These are phyloP conservation scores for Leucoagaricus sp. DNA, from an alignment of 1,284 basidiomycete species.

Conservation along the genomic window DNA sequence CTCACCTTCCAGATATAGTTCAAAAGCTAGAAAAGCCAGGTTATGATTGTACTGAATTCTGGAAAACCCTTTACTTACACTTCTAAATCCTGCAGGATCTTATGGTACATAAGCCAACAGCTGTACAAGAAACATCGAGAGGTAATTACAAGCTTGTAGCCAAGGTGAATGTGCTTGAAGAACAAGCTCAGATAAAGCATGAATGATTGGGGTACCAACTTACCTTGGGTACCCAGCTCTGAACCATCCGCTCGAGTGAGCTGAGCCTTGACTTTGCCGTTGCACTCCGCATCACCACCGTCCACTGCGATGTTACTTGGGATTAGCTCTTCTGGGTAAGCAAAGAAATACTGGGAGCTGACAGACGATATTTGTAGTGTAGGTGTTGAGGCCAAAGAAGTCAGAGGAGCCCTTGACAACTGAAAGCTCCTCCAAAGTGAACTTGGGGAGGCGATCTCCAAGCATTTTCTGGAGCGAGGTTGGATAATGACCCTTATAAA, in stretches of 20 bases:
- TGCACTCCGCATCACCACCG: conserved; percentile 65
- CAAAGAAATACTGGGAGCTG: conserved; percentile 21
- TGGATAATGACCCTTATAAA: conserved; percentile 76
- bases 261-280: conserved; percentile 61
- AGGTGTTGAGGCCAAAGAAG: conserved; percentile 75
- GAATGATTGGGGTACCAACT: neutral
- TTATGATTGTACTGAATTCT: neutral
- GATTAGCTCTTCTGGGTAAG: neutral
- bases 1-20: conserved; percentile 69
- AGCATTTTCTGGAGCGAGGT: conserved; percentile 59
- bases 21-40: conserved; percentile 47
- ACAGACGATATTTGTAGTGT: conserved; percentile 73
- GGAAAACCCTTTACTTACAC: conserved; percentile 30
- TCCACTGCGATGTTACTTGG: conserved; percentile 39
- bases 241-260: conserved; percentile 67
- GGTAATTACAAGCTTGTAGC: conserved; percentile 58
- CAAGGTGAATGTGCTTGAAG: conserved; percentile 57
- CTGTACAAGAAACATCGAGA: neutral
- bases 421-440: conserved; percentile 60
- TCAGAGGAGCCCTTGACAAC: conserved; percentile 72
- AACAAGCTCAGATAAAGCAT: too few species aligned
- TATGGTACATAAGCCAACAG: neutral
- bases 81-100: conserved; percentile 64
- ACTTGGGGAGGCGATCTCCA: conserved; percentile 65
- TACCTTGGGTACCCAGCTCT: conserved; percentile 68